phyloP scores from a whole-genome alignment of 441 rosid genomes.

The Jatropha multifida region DNA sequence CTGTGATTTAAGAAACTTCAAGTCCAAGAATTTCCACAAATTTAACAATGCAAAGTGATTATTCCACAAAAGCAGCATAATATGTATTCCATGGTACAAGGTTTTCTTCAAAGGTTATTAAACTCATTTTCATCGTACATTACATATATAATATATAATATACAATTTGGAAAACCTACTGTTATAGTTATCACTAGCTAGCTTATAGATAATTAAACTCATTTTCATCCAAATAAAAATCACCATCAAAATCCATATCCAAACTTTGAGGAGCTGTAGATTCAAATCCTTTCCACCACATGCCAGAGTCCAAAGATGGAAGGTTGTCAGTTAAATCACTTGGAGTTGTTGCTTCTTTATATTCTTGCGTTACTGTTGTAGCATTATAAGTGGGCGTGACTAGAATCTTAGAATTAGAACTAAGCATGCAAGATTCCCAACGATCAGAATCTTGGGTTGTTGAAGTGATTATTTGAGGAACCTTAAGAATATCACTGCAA shows the following conservation, averaged over 20 bases:
- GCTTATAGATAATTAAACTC: not conserved
- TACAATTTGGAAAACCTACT: too few relatives aligned
- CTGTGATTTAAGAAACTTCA: too few relatives aligned
- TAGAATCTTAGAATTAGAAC: conserved; percentile 10
- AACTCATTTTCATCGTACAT: too few relatives aligned
- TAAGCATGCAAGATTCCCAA: conserved; percentile 1
- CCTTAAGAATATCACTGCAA: conserved; percentile 33
- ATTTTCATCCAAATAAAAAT: conserved; percentile 28
- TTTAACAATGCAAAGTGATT: too few relatives aligned
- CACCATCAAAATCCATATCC: conserved; percentile 34
- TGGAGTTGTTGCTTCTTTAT: conserved; percentile 23
- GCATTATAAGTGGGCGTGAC: not conserved
- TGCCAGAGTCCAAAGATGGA: conserved; percentile 21
- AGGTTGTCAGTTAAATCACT: conserved; percentile 28
- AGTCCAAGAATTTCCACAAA: too few relatives aligned
- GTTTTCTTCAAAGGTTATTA: too few relatives aligned
- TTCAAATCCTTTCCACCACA: conserved; percentile 39
- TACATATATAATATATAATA: too few relatives aligned
- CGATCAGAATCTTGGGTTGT: conserved; percentile 2
- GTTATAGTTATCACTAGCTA: not conserved
- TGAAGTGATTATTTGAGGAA: conserved; percentile 25
- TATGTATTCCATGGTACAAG: too few relatives aligned
- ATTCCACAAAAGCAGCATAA: too few relatives aligned
- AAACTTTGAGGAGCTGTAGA: conserved; percentile 23
- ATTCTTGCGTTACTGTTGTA: conserved; percentile 18